Conservation (phyloP, 495 filamentous ascomycete species). For the Melanomma pulvis-pyrius region DNA sequence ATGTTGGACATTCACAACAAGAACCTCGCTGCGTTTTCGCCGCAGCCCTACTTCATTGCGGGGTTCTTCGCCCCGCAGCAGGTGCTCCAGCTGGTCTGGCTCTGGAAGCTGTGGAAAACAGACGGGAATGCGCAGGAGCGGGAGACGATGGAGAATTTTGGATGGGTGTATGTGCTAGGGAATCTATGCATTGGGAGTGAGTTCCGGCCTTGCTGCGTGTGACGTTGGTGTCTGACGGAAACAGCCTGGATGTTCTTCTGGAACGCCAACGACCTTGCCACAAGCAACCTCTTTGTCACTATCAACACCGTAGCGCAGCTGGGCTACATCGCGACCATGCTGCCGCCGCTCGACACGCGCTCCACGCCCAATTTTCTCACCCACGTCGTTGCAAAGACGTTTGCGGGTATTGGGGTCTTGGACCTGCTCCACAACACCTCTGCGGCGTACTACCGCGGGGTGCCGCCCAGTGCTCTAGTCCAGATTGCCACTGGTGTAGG, state of each 20-base stretch:
- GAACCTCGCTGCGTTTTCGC: slow-evolving; percentile 56
- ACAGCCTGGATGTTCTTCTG: slow-evolving; percentile 61
- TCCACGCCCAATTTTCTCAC: slow-evolving; percentile 53
- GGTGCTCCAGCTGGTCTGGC: slow-evolving; percentile 55
- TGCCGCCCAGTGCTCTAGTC: slow-evolving; percentile 46
- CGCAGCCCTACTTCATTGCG: slow-evolving; percentile 57
- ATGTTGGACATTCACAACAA: slow-evolving; percentile 56
- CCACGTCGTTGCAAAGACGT: slow-evolving; percentile 56
- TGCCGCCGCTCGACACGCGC: slow-evolving; percentile 51
- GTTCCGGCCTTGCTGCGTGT: neutral
- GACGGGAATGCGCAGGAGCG: slow-evolving; percentile 39
- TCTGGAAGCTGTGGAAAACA: slow-evolving; percentile 52
- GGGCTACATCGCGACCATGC: slow-evolving; percentile 50
- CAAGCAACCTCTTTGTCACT: slow-evolving; percentile 54
- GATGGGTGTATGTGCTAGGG: slow-evolving; percentile 53
- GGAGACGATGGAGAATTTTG: slow-evolving; percentile 49
- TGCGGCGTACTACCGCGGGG: slow-evolving; percentile 52
- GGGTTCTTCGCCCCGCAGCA: slow-evolving; percentile 61
- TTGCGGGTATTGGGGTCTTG: slow-evolving; percentile 57
- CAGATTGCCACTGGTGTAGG: slow-evolving; percentile 52
- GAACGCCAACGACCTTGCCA: slow-evolving; percentile 50
- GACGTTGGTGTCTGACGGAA: neutral
- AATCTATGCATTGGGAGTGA: slow-evolving; percentile 57
- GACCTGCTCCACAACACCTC: slow-evolving; percentile 57
- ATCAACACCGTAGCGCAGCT: slow-evolving; percentile 56